Evolutionary conservation across 2,329 filamentous ascomycete genomes (phyloP), one percentile per base, ranked within the genome.

Genomic region (Hymenoscyphus scutula): DNA sequence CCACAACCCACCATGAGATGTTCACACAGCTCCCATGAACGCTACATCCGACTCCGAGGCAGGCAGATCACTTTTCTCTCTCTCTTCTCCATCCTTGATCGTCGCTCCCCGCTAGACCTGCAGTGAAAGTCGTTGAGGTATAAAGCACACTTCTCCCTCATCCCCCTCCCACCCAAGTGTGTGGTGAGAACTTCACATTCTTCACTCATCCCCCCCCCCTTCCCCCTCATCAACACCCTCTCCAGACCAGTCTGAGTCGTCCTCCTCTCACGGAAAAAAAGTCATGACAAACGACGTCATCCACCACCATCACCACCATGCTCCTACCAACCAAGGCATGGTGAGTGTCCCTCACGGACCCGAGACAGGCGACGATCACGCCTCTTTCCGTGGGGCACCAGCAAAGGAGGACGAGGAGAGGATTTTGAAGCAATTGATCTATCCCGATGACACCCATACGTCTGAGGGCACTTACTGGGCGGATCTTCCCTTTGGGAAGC

Each of bases 391-490:
- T 57, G 41, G 17, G 1, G 38, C 37, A 10, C 65, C 68, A 60
- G 63, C 67, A 23, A 41, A 62, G 2, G 58, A 59, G 5, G 59
- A 64, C 63, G 87, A 90, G 74, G 79, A 80, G 65, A 80, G 79
- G 51, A 82, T 88, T 70, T 96, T 97, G 79, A 83, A 89, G 71
- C 85, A 89, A 69, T 80, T 97, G 62, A 89, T 96, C 62, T 89
- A 90, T 61, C 94, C 94, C 2, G 91, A 96, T 73, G 94, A 98
- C 78, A 89, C 87, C 67, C 97, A 94, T 78, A 91, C 89, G 61
- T 77, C 83, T 61, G 85, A 93, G 23, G 94, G 94, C 65, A 83
- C 86, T 68, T 98, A 98, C 83, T 98, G 93, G 93, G 94, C 93
- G 37, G 94, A 97, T 74, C 80, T 98, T 70, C 87, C 89, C 23